Conservation (phyloP, 2,329 filamentous ascomycete species). For the Calonectria hawksworthii region DNA sequence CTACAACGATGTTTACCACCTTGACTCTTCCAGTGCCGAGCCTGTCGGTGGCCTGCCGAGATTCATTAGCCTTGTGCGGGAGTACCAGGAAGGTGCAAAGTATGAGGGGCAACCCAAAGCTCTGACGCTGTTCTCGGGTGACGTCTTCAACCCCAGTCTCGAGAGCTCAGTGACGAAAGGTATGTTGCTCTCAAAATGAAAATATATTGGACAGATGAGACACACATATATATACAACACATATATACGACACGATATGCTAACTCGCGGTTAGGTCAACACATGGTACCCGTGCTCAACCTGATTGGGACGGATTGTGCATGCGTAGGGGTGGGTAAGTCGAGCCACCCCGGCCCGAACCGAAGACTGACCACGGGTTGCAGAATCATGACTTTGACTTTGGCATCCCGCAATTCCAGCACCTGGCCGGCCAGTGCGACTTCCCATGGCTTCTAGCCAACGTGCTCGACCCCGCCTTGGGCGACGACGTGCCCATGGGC, state of each 20-base stretch:
- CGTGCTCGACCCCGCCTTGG: constrained; percentile 86
- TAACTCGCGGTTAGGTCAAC: constrained; percentile 66
- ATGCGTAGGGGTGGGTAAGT: constrained; percentile 79
- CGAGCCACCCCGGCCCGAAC: constrained; percentile 33
- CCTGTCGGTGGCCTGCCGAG: constrained; percentile 86
- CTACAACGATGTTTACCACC: constrained; percentile 95
- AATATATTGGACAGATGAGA: neutral
- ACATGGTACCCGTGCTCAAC: constrained; percentile 92
- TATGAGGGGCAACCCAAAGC: constrained; percentile 76
- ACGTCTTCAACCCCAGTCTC: constrained; percentile 92
- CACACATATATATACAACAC: neutral
- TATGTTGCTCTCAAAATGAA: constrained; percentile 44
- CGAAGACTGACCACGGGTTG: constrained; percentile 23
- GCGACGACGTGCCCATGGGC: constrained; percentile 80
- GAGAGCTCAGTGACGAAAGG: constrained; percentile 93
- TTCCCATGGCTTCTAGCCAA: constrained; percentile 95
- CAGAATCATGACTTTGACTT: constrained; percentile 96
- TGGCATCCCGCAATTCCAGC: constrained; percentile 83
- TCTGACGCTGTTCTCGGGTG: constrained; percentile 89
- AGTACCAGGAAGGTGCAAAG: constrained; percentile 75
- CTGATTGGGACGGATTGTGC: constrained; percentile 81
- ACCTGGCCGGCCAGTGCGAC: constrained; percentile 79
- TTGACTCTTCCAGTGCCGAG: constrained; percentile 81
- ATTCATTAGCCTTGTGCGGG: constrained; percentile 83
- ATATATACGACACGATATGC: constrained; percentile 2